Evolutionary conservation across 2,329 filamentous ascomycete species (phyloP), one percentile per base, ranked within the genome.

Genomic region (Trichoderma brevicompactum): DNA sequence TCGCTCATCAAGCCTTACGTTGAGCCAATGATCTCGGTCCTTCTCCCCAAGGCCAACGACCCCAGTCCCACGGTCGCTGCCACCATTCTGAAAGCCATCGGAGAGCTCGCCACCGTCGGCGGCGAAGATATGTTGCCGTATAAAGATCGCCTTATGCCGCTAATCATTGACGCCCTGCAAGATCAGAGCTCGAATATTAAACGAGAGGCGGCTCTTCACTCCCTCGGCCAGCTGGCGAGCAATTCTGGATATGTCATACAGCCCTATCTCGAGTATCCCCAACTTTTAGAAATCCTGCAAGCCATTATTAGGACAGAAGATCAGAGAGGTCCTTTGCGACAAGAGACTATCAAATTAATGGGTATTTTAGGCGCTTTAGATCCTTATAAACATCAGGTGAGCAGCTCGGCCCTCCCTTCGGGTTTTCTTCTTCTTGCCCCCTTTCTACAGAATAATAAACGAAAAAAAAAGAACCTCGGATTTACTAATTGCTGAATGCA

Each of bases 241-340:
- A 98, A 97, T 77, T 95, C 94, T 12, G 95, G 96, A 70, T 99
- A 99, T 79, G 96, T 99, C 60, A 98, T 99, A 67, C 89, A 94
- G 64, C 96, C 96, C 0, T 99, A 99, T 72, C 84, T 94, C 54
- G 94, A 99, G 67, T 97, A 98, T 72, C 95, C 96, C 0, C 90
- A 97, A 74, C 85, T 99, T 8, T 87, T 99, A 55, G 93, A 95
- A 67, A 91, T 98, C 34, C 81, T 99, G 10, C 94, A 97, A 74
- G 92, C 91, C 70, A 97, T 99, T 70, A 95, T 98, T 71, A 92
- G 96, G 72, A 92, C 91, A 6, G 96, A 99, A 77, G 84, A 86
- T 2, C 92, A 94, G 68, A 89, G 93, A 63, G 92, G 92, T 0
- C 87, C 91, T 15, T 81, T 99, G 40, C 87, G 95, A 49, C 92